These are phyloP conservation scores for Pistacia atlantica DNA, from an alignment of 345 rosid species.

Conservation along the genomic window DNA sequence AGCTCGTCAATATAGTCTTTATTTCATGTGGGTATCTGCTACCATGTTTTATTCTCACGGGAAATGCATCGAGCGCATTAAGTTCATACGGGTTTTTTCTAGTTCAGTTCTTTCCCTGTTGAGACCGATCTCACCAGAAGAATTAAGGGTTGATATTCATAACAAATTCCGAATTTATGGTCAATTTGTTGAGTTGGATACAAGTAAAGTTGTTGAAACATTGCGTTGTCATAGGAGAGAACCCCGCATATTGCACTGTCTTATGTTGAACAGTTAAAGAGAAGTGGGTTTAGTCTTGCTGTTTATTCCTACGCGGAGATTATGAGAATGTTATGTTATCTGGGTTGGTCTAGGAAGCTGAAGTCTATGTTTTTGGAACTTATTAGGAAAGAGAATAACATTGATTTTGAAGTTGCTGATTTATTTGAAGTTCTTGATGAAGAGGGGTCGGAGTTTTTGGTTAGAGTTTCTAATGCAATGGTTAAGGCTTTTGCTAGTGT, in stretches of 20 bases:
- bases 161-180: slow-evolving; percentile 12
- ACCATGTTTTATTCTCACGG: slow-evolving; percentile 16
- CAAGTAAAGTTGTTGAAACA: slow-evolving; percentile 30
- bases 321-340: slow-evolving; percentile 40
- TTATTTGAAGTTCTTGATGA: slow-evolving; percentile 43
- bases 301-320: slow-evolving; percentile 46
- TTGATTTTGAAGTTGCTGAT: slow-evolving; percentile 39
- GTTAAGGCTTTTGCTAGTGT: slow-evolving; percentile 54
- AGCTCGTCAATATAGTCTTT: not conserved
- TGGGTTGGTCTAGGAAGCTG: slow-evolving; percentile 47
- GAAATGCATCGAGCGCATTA: slow-evolving; percentile 18
- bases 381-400: slow-evolving; percentile 29
- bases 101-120: slow-evolving; percentile 29
- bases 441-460: slow-evolving; percentile 27
- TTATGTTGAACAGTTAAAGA: slow-evolving; percentile 38
- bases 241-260: slow-evolving; percentile 48
- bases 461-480: slow-evolving; percentile 42
- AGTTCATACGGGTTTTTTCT: slow-evolving; percentile 26
- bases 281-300: slow-evolving; percentile 41
- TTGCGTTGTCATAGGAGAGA: slow-evolving; percentile 39
- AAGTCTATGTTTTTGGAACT: slow-evolving; percentile 47
- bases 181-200: slow-evolving; percentile 29
- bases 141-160: slow-evolving; percentile 3
- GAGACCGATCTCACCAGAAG: slow-evolving; percentile 25
- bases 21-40: slow-evolving; percentile 31